These are phyloP conservation scores for Lipomyces kockii DNA, from an alignment of 805 yeast species.

Conservation along the genomic window DNA sequence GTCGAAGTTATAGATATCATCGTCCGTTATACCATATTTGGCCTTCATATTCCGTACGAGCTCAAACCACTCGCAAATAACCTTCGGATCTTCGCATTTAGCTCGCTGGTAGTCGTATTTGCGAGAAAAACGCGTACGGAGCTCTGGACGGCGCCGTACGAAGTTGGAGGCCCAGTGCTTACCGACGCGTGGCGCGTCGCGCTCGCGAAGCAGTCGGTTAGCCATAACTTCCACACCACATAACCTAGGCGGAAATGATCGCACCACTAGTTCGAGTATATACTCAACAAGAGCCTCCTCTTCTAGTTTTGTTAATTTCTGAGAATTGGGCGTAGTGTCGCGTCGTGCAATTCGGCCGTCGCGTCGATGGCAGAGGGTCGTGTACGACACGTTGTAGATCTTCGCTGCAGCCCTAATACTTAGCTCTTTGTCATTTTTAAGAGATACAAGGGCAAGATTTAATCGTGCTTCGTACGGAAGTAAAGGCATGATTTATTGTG, in stretches of 20 bases:
- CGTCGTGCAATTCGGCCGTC: too few species aligned
- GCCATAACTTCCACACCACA: neutral
- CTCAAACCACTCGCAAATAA: neutral
- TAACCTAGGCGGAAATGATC: neutral
- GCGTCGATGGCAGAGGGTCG: too few species aligned
- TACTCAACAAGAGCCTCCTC: too few species aligned
- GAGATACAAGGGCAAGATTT: too few species aligned
- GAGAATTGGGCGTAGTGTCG: too few species aligned
- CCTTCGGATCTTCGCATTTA: conserved; percentile 5
- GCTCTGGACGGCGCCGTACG: neutral
- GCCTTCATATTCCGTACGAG: neutral
- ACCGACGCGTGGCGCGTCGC: neutral
- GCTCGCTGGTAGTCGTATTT: conserved; percentile 1
- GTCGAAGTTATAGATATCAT: neutral
- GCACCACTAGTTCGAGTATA: too few species aligned
- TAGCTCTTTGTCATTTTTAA: too few species aligned
- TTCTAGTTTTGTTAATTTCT: too few species aligned
- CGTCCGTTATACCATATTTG: neutral
- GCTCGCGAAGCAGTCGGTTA: neutral
- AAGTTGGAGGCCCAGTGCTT: conserved; percentile 3
- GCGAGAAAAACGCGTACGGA: conserved; percentile 3
- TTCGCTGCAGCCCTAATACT: too few species aligned
- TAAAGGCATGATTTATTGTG: too few species aligned
- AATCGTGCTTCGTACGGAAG: too few species aligned
- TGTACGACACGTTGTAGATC: too few species aligned